These are phyloP conservation scores for Backusella parvicylindrica DNA, from an alignment of 192 early-diverging fungal genomes.

Conservation along the genomic window DNA sequence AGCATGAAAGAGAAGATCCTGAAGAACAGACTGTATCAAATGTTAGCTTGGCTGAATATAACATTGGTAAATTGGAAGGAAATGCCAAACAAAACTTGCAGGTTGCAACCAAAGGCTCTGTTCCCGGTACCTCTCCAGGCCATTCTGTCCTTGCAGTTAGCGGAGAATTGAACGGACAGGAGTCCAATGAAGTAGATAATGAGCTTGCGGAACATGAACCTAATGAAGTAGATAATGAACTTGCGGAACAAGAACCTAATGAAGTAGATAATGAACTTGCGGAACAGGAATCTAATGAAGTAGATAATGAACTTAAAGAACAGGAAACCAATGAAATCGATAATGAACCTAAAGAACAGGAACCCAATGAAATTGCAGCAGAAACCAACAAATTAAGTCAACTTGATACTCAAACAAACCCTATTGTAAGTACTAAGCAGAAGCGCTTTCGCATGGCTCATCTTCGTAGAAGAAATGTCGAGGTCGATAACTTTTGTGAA, in stretches of 20 bases:
- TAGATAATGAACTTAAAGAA: not conserved
- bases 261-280: not conserved
- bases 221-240: not conserved
- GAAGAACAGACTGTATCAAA: not conserved
- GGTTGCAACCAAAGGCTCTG: not conserved
- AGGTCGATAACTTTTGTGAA: not conserved
- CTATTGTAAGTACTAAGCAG: not conserved
- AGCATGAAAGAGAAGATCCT: not conserved
- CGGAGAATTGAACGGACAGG: not conserved
- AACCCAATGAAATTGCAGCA: not conserved
- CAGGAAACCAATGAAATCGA: not conserved
- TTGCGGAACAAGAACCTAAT: not conserved
- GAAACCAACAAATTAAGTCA: not conserved
- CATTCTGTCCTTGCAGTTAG: not conserved
- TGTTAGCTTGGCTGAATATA: not conserved
- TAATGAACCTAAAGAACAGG: not conserved
- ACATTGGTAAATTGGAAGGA: not conserved
- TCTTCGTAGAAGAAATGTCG: not conserved
- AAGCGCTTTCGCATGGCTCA: not conserved
- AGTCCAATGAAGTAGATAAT: not conserved
- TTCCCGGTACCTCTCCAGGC: not conserved
- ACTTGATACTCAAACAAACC: too few species aligned
- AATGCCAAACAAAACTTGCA: too few species aligned
- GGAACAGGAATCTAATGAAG: not conserved
- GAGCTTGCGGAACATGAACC: not conserved